Evolutionary conservation across 805 yeast species (phyloP).

Genomic region (Pichia manshurica): DNA sequence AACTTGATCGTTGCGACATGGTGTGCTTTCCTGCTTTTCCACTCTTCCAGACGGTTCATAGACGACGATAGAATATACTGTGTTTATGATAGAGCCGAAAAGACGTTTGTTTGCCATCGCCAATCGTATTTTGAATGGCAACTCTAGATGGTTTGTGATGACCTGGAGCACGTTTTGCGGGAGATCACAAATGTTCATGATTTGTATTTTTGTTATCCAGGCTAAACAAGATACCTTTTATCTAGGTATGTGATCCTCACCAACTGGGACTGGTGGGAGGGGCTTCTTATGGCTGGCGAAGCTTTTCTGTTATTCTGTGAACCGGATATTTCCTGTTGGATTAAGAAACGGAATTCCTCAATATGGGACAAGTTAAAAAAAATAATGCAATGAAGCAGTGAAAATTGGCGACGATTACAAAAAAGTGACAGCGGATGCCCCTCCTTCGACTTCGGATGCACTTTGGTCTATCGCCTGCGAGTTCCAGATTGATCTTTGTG

Average conservation of each 20-base stretch:
- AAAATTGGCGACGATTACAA: no score
- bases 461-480: no score
- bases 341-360: no score
- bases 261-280: neutral
- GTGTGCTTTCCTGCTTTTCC: neutral
- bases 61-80: slow-evolving; percentile 13
- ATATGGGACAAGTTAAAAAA: no score
- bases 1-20: slow-evolving; percentile 14
- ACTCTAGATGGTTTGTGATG: slow-evolving; percentile 7
- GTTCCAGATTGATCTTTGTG: no score
- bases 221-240: neutral
- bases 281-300: no score
- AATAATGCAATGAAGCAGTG: no score
- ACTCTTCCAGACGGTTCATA: slow-evolving; percentile 8
- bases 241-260: neutral
- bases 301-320: no score
- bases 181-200: slow-evolving; percentile 18
- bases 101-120: slow-evolving; percentile 3
- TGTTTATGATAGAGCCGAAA: slow-evolving; percentile 4
- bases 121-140: slow-evolving; percentile 8
- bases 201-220: neutral
- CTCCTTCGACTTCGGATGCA: no score
- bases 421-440: no score
- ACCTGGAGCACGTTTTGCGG: slow-evolving; percentile 12
- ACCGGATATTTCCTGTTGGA: no score